Evolutionary conservation across 306 rosid species (phyloP).

Genomic region (Sindora glabra): DNA sequence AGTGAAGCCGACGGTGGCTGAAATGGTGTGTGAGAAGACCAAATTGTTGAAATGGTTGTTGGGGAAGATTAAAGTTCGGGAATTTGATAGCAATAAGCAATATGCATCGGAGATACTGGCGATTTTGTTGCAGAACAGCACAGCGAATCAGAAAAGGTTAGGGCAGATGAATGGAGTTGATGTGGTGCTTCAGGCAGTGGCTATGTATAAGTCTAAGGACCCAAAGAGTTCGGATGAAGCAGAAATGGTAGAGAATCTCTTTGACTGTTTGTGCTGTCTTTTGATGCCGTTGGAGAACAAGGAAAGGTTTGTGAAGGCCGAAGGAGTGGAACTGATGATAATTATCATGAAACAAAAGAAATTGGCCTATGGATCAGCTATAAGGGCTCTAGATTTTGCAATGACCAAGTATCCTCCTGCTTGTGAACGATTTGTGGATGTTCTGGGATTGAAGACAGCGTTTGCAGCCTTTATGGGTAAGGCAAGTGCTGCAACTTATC

Average conservation of each 20-base stretch:
- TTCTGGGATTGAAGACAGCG: slow-evolving; percentile 89
- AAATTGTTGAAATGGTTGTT: slow-evolving; percentile 75
- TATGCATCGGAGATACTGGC: slow-evolving; percentile 92
- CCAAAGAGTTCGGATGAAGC: slow-evolving; percentile 86
- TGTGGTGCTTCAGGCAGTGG: slow-evolving; percentile 90
- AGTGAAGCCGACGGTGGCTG: slow-evolving; percentile 86
- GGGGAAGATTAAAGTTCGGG: slow-evolving; percentile 89
- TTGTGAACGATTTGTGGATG: slow-evolving; percentile 93
- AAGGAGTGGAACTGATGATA: slow-evolving; percentile 95
- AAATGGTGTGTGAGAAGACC: slow-evolving; percentile 76
- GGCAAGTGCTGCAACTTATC: too few species aligned
- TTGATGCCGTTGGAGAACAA: slow-evolving; percentile 91
- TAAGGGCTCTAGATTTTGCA: slow-evolving; percentile 92
- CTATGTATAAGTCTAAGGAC: slow-evolving; percentile 84
- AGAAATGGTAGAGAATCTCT: slow-evolving; percentile 91
- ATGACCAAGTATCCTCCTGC: slow-evolving; percentile 95
- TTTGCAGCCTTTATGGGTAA: slow-evolving; percentile 84
- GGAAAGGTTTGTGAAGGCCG: slow-evolving; percentile 91
- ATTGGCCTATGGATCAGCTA: slow-evolving; percentile 86
- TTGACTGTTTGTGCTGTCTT: slow-evolving; percentile 87
- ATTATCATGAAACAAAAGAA: slow-evolving; percentile 94
- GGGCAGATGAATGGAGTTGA: slow-evolving; percentile 99
- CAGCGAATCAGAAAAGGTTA: slow-evolving; percentile 63
- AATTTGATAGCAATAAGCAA: slow-evolving; percentile 80
- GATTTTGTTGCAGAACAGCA: slow-evolving; percentile 74